A percentile compares a stretch with the other conserved stretches of the same genome.
Evolutionary conservation across 257 asterid species (phyloP).

Genomic region (Solanum bukasovii): DNA sequence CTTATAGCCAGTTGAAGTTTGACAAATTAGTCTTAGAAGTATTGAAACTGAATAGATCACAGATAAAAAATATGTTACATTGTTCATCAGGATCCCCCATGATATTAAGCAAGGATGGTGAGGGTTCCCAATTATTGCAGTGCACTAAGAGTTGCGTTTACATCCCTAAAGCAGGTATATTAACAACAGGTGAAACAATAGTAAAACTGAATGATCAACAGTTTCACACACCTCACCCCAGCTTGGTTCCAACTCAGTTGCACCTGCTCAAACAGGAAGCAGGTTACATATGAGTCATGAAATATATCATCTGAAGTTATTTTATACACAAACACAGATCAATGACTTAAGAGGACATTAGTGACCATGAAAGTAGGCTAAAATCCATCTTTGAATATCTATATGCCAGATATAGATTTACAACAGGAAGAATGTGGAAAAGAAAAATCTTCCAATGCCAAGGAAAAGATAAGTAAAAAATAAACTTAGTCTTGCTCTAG

Average conservation of each 20-base stretch:
- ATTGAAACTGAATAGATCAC: background rate
- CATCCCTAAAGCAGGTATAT: background rate
- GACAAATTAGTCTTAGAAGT: background rate
- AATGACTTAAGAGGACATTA: background rate
- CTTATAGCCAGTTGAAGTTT: background rate
- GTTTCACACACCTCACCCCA: slow-evolving; percentile 70
- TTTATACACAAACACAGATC: background rate
- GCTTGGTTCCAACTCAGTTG: slow-evolving; percentile 72
- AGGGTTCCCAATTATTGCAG: background rate
- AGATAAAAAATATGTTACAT: background rate
- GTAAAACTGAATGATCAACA: background rate
- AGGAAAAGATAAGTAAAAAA: background rate
- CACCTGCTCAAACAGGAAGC: slow-evolving; percentile 42
- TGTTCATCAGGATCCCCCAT: background rate
- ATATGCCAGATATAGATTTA: background rate
- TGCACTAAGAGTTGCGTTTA: background rate
- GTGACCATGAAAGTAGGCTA: background rate
- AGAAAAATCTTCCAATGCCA: background rate
- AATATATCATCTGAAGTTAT: background rate
- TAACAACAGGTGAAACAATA: background rate
- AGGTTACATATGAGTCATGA: background rate
- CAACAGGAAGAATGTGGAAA: background rate
- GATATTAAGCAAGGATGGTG: background rate
- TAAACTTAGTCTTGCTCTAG: background rate
- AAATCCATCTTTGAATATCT: background rate